Percentiles rank a stretch among this genome's conserved stretches.
These are phyloP conservation scores for Termitomyces sp. DNA, from an alignment of 768 basidiomycete genomes.

Conservation along the genomic window DNA sequence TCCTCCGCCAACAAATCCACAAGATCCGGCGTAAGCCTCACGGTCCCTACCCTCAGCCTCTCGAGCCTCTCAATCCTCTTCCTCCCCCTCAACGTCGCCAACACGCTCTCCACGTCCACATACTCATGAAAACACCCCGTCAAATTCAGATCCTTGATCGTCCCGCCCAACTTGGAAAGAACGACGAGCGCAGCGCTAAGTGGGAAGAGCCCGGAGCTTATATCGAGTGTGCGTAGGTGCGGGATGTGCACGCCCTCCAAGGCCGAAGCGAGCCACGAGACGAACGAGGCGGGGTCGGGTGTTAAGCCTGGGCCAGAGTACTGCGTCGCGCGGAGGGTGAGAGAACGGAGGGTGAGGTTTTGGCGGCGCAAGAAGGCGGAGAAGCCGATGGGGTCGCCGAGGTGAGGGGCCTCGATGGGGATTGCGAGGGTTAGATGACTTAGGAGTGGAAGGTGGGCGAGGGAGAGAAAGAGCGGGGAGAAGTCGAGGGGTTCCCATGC, in stretches of 20 bases:
- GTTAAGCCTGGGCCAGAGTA: slow-evolving; percentile 30
- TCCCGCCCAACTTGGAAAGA: slow-evolving; percentile 33
- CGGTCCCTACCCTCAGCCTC: slow-evolving; percentile 34
- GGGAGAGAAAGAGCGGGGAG: slow-evolving; percentile 34
- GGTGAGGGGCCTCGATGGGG: slow-evolving; percentile 35
- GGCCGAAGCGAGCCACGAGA: slow-evolving; percentile 31
- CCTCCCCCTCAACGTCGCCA: slow-evolving; percentile 19
- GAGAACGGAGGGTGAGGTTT: slow-evolving; percentile 27
- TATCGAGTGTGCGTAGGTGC: slow-evolving; percentile 12
- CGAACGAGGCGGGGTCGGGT: slow-evolving; percentile 27
- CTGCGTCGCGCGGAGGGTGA: slow-evolving; percentile 40
- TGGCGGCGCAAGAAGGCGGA: slow-evolving; percentile 34
- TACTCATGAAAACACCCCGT: slow-evolving; percentile 35
- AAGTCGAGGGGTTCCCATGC: slow-evolving; percentile 43
- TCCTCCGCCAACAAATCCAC: slow-evolving; percentile 36
- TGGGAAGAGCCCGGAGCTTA: slow-evolving; percentile 25
- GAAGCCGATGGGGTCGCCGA: slow-evolving; percentile 37
- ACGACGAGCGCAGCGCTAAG: slow-evolving; percentile 39
- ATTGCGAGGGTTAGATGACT: slow-evolving; percentile 35
- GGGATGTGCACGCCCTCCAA: slow-evolving; percentile 24
- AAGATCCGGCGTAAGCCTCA: slow-evolving; percentile 38
- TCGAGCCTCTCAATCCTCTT: slow-evolving; percentile 21
- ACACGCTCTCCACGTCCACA: slow-evolving; percentile 29
- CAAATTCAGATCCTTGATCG: slow-evolving; percentile 32
- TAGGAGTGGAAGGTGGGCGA: slow-evolving; percentile 28